Evolutionary conservation across 176 grass and related monocot genomes (phyloP), one percentile per base, ranked within the genome.

Genomic region (Zizania latifolia): DNA sequence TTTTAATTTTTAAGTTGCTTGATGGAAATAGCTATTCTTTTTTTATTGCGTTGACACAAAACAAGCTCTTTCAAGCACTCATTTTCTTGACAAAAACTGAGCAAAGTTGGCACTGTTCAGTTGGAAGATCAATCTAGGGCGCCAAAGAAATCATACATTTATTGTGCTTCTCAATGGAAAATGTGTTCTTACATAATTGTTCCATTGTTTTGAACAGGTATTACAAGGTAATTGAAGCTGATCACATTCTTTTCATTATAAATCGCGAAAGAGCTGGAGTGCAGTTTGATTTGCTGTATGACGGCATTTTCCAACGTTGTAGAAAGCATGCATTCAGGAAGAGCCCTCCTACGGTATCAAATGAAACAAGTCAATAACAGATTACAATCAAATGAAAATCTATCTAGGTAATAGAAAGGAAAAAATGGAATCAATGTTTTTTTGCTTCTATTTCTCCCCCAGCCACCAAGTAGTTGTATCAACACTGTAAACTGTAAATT

Each of bases 231-330:
- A 79, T 99, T 21, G 89, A 94, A 71, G 95, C 89, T 38, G 91
- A 99, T 89, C 95, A 99, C 84, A 90, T 99, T 71, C 79, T 99
- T 76, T 98, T 99, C 65, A 99, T 99, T 68, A 55, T 99, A 68
- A 94, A 99, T 63, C 85, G 95, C 32, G 91, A 94, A 80, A 92
- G 95, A 90, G 95, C 91, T 51, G 91, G 95, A 77, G 89, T 94
- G 31, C 89, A 99, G 60, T 94, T 99, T 39, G 95, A 99, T 92
- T 71, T 99, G 54, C 56, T 99, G 33, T 99, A 99, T 30, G 95
- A 99, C 24, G 86, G 82, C 43, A 94, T 99, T 82, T 99, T 99
- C 72, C 88, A 94, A 75, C 84, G 95, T 29, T 94, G 95, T 86
- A 87, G 91, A 82, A 99, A 86, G 64, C 86, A 94, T 41, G 84